Evolutionary conservation across 2,329 filamentous ascomycete genomes (phyloP), one percentile per base, ranked within the genome.

Genomic region (Penicillium verrucosum): DNA sequence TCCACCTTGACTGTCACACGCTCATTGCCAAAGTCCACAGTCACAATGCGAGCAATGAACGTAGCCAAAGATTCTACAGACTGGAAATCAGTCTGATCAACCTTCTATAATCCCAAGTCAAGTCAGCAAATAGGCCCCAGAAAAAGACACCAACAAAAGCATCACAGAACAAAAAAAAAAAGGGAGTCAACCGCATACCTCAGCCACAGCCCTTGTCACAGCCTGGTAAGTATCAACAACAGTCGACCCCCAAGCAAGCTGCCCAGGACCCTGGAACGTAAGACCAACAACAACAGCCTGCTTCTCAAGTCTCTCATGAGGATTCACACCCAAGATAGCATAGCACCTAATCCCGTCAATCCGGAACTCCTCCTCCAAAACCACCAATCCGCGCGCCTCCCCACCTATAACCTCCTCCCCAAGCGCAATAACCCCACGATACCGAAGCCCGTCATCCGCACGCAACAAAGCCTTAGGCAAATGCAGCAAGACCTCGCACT

Each of bases 1-100:
- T 81, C 77, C 21, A 80, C 75, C 43, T 63, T 66, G 4, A 81
- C 78, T 2, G 77, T 81, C 30, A 80, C 76, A 49, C 75, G 70
- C 45, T 77, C 72, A 52, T 80, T 74, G 10, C 68, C 73, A 62
- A 77, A 79, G 36, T 76, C 72, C 54, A 78, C 67, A 14, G 78
- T 79, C 40, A 74, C 75, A 53, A 77, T 77, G 47, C 73, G 73
- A 30, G 78, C 78, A 30, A 81, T 70, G 25, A 75, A 76, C 2
- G 78, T 79, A 30, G 79, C 80, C 50, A 82, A 66, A 5, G 80
- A 77, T 66, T 82, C 80, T 16, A 82, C 75, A 0, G 79, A 82
- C 64, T 79, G 73, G 65, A 80, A 82, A 2, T 73, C 68, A 5
- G 79, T 80, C 11, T 66, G 70, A 57, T 81, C 79, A 30, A 82